A percentile compares a stretch with the other conserved stretches of the same genome.
These are phyloP conservation scores for Pichia kudriavzevii DNA, from an alignment of 1,139 yeast species.

Conservation along the genomic window DNA sequence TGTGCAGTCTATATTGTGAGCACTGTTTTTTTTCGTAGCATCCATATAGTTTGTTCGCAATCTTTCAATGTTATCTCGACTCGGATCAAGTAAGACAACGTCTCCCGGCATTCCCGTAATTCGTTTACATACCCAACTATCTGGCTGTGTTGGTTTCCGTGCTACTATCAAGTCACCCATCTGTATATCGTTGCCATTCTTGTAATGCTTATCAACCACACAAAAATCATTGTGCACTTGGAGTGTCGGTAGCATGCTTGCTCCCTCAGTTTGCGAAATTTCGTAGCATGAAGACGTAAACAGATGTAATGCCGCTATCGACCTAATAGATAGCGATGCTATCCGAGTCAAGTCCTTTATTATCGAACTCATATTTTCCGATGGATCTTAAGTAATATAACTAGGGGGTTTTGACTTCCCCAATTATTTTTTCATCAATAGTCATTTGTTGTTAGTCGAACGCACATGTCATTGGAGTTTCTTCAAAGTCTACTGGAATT, in stretches of 20 bases:
- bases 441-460: too few species aligned
- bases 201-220: constrained; percentile 57
- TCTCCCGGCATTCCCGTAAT: constrained; percentile 97
- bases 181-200: constrained; percentile 51
- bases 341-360: constrained; percentile 15
- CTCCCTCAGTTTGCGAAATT: constrained; percentile 67
- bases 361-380: too few species aligned
- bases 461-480: too few species aligned
- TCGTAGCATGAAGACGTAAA: constrained; percentile 21
- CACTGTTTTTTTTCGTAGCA: background rate
- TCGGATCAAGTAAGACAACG: constrained; percentile 70
- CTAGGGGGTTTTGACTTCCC: too few species aligned
- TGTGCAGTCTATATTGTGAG: too few species aligned
- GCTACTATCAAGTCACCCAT: constrained; percentile 90
- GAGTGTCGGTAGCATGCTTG: constrained; percentile 90
- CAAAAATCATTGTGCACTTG: constrained; percentile 72
- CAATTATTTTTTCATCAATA: too few species aligned
- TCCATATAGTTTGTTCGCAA: constrained; percentile 8
- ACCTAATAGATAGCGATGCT: constrained; percentile 21
- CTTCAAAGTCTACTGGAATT: too few species aligned
- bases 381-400: too few species aligned
- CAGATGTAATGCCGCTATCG: constrained; percentile 24
- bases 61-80: constrained; percentile 32
- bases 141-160: constrained; percentile 82
- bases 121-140: constrained; percentile 81